Evolutionary conservation across 1,284 basidiomycete species (phyloP), one percentile per base, ranked within the genome.

Genomic region (Dichomitus squalens): DNA sequence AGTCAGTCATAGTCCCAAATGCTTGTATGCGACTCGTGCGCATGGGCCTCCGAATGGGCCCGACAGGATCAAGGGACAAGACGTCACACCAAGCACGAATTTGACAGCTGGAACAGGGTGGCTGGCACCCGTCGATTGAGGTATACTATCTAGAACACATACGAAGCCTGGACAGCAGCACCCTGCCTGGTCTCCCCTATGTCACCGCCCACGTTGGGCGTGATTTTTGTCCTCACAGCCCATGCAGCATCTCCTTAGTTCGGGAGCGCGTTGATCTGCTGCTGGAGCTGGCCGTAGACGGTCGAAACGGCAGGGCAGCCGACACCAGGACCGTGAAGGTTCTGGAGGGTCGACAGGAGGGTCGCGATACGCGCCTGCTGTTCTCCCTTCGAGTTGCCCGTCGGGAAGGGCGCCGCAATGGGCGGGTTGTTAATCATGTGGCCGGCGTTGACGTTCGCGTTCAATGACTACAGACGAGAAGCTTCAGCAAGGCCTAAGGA

Each of bases 271-370:
- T 64, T 64, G 46, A 64, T 59, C 52, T 60, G 58, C 56, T 71
- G 65, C 55, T 70, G 70, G 55, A 76, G 74, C 25, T 70, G 65
- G 23, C 49, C 62, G 57, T 64, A 61, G 43, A 67, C 58, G 66
- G 72, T 73, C 47, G 68, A 58, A 7, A 65, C 67, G 7, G 63
- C 64, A n/a, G 72, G 72, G 64, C 71, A 73, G 48, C 72, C 72
- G 25, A 61, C 52, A 8, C 72, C 72, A 14, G 68, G 61, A 8
- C 72, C 72, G 56, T 68, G 63, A 16, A 74, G 59, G 64, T 71
- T 74, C 64, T 73, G 72, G 34, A 74, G 64, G 11, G 71, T 73
- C 44, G 69, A 62, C 47, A 66, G 50, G 20, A 65, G 65, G 21
- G 69, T 67, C 18, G 60, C 46, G 48, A 71, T 64, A 11, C 71